Conservation (phyloP, 2,329 filamentous ascomycete species). For the Verticillium nubilum region DNA sequence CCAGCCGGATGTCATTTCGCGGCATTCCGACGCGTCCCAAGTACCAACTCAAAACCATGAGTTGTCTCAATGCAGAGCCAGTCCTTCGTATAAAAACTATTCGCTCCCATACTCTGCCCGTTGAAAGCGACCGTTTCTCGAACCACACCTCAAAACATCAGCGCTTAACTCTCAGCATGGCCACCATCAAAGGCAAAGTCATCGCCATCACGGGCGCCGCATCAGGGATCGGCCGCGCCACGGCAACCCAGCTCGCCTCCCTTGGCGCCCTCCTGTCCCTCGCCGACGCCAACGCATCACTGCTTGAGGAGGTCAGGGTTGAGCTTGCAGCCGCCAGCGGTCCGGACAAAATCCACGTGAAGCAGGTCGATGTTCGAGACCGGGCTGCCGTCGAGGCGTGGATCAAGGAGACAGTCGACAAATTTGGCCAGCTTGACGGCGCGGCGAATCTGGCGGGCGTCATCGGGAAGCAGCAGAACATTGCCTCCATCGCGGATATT, state of each 20-base stretch:
- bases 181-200: conserved; percentile 27
- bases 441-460: conserved; percentile 33
- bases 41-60: neutral
- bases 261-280: conserved; percentile 40
- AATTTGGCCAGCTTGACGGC: conserved; percentile 31
- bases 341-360: neutral
- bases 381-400: conserved; percentile 13
- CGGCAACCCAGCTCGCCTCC: conserved; percentile 34
- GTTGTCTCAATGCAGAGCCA: neutral
- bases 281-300: conserved; percentile 34
- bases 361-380: conserved; percentile 9
- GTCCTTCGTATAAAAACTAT: neutral
- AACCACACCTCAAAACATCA: neutral
- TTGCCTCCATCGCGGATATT: conserved; percentile 15
- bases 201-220: conserved; percentile 43
- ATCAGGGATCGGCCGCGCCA: conserved; percentile 42
- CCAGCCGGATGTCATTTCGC: neutral
- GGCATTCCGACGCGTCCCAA: neutral
- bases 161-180: neutral
- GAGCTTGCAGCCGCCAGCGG: conserved; percentile 4
- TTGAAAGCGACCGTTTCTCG: neutral
- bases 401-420: conserved; percentile 23
- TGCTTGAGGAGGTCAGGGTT: conserved; percentile 17
- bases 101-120: neutral
- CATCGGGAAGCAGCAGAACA: conserved; percentile 8